Percentiles rank a stretch among this genome's conserved stretches.
These are phyloP conservation scores for Penicillium crystallinum DNA, from an alignment of 495 filamentous ascomycete species.

Conservation along the genomic window DNA sequence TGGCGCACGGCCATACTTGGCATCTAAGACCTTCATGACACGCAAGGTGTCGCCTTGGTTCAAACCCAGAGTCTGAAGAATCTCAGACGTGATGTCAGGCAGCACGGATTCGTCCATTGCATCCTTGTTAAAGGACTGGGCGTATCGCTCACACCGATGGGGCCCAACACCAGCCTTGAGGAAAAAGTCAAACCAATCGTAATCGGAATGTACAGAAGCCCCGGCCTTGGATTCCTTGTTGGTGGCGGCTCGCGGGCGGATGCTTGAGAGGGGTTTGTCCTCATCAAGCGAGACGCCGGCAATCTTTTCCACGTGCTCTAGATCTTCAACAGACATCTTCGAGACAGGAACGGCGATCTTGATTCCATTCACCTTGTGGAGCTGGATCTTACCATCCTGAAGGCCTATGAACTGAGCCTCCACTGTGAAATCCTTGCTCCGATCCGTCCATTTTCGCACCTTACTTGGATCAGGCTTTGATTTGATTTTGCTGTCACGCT, in stretches of 20 bases:
- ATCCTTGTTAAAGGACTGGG: slow-evolving; percentile 79
- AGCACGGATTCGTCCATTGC: slow-evolving; percentile 92
- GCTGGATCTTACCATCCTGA: slow-evolving; percentile 87
- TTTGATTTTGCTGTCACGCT: slow-evolving; percentile 49
- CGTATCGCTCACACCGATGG: slow-evolving; percentile 89
- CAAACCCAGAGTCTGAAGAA: slow-evolving; percentile 78
- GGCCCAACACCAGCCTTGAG: slow-evolving; percentile 83
- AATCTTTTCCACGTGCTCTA: slow-evolving; percentile 85
- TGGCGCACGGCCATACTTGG: slow-evolving; percentile 63
- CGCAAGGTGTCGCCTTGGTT: slow-evolving; percentile 96
- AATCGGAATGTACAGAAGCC: slow-evolving; percentile 57
- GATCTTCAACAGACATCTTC: slow-evolving; percentile 92
- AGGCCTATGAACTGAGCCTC: slow-evolving; percentile 95
- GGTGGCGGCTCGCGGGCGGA: slow-evolving; percentile 36
- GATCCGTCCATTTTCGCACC: slow-evolving; percentile 88
- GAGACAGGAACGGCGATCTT: slow-evolving; percentile 93
- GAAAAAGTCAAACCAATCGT: slow-evolving; percentile 99
- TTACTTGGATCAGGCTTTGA: slow-evolving; percentile 81
- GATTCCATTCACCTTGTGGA: slow-evolving; percentile 96
- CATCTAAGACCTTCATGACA: slow-evolving; percentile 85
- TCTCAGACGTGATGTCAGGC: slow-evolving; percentile 75
- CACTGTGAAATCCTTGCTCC: slow-evolving; percentile 91
- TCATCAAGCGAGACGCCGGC: slow-evolving; percentile 91
- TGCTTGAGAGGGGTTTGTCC: slow-evolving; percentile 88
- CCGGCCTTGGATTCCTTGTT: slow-evolving; percentile 35